Conservation (phyloP, 208 protist species). For the Trypanosomatidae sp. region DNA sequence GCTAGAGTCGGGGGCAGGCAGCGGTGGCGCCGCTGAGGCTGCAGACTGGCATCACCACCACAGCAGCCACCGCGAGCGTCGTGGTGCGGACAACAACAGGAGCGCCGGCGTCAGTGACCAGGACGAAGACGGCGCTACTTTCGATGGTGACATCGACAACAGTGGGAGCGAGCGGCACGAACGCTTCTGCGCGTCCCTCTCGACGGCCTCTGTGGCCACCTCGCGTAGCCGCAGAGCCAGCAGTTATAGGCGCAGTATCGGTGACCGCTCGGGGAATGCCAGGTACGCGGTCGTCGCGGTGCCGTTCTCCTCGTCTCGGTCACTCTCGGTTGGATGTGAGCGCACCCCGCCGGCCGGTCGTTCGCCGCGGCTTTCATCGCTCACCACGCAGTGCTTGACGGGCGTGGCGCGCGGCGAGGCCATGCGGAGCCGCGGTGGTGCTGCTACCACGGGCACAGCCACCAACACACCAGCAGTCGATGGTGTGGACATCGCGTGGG, state of each 20-base stretch:
- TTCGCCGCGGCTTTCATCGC: neutral
- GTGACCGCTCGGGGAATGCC: neutral
- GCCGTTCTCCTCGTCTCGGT: neutral
- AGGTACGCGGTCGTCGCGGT: conserved; percentile 3
- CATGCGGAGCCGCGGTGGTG: neutral
- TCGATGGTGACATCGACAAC: neutral
- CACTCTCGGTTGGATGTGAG: neutral
- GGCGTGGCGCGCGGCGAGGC: neutral
- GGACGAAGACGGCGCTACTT: neutral
- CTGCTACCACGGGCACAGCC: neutral
- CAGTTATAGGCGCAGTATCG: neutral
- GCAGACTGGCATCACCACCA: neutral
- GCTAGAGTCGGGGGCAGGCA: neutral
- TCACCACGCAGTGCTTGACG: neutral
- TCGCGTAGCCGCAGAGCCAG: neutral
- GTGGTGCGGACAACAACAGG: neutral
- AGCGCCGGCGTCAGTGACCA: neutral
- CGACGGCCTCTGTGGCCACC: neutral
- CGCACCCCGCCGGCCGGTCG: neutral
- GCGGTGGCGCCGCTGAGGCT: neutral
- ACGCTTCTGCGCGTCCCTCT: conserved; percentile 5
- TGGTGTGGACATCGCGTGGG: neutral
- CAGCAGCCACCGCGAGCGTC: neutral
- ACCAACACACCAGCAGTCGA: neutral
- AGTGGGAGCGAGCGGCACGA: neutral